Evolutionary conservation across 2,329 filamentous ascomycete species (phyloP), one percentile per base, ranked within the genome.

Genomic region (Cercospora zeae-maydis): DNA sequence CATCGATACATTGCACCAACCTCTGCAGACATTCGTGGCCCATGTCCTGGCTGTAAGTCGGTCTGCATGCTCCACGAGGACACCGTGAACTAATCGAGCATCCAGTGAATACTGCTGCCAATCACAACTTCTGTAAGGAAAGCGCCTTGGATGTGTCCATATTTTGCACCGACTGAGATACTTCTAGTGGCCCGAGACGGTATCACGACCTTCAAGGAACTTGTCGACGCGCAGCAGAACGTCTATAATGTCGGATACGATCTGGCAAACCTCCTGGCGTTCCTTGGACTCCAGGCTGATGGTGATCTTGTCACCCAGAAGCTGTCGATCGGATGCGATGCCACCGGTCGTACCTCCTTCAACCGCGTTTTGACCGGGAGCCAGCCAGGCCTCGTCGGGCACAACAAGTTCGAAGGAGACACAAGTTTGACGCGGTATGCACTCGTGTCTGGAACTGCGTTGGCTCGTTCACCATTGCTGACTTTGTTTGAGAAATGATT

Each of bases 151-250:
- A 19, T 10, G 19, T 13, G 1, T 45, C 39, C 10, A 19, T 19
- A 11, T 7, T 13, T 9, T 21, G 19, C 19, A 4, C 39, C 21
- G 39, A 45, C 16, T n/a, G 16, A 10, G 16, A 6, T 10, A 24
- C 39, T 19, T 45, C 5, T 16, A 47, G 42, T 80, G 6, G 73
- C 78, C 27, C 76, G 74, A 49, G 78, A 80, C 57, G 79, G 78
- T 34, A 74, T 81, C 47, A 74, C 73, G 11, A 80, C 72, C 30
- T 78, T 75, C 72, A 74, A 71, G 47, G 78, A 80, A 67, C 73
- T 80, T n/a, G 77, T 80, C 52, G 77, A 79, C 63, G 78, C 78
- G 33, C 76, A 79, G 52, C 78, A 80, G 67, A 80, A 81, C 54
- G 62, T 80, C 27, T 81, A 79, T 72, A 80, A 80, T 37, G 75